Conservation (phyloP, 306 rosid genomes). For the Fragaria vesca region DNA sequence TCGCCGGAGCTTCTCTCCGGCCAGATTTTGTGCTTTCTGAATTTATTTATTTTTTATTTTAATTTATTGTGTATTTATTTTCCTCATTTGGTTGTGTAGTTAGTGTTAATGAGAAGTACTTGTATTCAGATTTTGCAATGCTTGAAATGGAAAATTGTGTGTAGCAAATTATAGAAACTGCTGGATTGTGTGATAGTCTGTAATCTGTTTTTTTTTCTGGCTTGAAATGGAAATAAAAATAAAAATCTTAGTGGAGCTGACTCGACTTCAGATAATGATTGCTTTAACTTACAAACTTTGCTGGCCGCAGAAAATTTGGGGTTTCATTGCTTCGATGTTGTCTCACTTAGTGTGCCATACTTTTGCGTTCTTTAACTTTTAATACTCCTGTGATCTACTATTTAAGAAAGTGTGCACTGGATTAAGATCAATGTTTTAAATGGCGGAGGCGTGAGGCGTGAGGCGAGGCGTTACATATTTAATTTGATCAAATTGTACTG, state of each 20-base stretch:
- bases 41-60: neutral
- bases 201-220: neutral
- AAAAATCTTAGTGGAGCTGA: conserved; percentile 10
- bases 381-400: neutral
- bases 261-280: neutral
- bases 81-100: neutral
- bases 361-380: neutral
- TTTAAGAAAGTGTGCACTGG: neutral
- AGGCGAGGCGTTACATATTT: neutral
- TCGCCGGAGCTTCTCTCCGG: conserved; percentile 36
- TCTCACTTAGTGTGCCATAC: neutral
- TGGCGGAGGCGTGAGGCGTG: neutral
- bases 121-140: conserved; percentile 7
- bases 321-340: neutral
- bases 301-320: neutral
- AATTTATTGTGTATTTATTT: neutral
- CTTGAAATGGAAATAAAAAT: neutral
- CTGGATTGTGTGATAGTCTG: conserved; percentile 33
- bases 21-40: conserved; percentile 14
- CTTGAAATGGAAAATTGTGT: conserved; percentile 19
- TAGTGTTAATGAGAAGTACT: neutral
- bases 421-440: neutral
- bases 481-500: neutral
- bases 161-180: conserved; percentile 20
- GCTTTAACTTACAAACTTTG: neutral